A percentile compares a stretch with the other conserved stretches of the same genome.
phyloP scores from a whole-genome alignment of 225 moss, liverwort and hornwort species.

The Thuidium tamariscinum region DNA sequence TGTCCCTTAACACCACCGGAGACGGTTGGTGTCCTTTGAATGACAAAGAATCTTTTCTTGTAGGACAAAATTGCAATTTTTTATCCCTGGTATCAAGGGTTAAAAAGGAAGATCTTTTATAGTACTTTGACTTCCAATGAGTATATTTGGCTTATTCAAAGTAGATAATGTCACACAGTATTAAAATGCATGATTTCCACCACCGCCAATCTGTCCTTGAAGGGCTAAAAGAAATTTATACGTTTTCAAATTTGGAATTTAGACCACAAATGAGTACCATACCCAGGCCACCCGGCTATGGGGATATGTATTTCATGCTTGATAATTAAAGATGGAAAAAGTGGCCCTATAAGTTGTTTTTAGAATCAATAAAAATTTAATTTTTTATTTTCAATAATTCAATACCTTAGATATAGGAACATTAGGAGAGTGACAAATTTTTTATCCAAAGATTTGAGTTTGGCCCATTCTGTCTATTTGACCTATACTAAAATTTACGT shows the following conservation, averaged over 20 bases:
- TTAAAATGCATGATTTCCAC: too few relatives aligned
- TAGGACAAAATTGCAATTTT: too few relatives aligned
- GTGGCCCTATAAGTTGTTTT: neutral
- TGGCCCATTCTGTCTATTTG: neutral
- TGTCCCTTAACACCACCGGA: too few relatives aligned
- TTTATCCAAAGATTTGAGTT: neutral
- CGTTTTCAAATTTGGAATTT: neutral
- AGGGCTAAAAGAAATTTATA: neutral
- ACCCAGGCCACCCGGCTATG: too few relatives aligned
- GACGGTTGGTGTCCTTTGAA: too few relatives aligned
- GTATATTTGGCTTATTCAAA: too few relatives aligned
- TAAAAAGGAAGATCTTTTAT: too few relatives aligned
- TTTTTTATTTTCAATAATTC: neutral
- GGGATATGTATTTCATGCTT: neutral
- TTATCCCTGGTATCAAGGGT: too few relatives aligned
- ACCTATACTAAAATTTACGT: neutral
- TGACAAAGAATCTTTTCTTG: too few relatives aligned
- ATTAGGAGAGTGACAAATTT: neutral
- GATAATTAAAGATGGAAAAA: neutral
- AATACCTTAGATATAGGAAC: neutral
- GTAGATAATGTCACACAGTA: too few relatives aligned
- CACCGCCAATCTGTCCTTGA: too few relatives aligned
- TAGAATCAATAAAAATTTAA: neutral
- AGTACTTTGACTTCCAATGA: too few relatives aligned
- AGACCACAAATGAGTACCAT: neutral